Base-by-base conservation (phyloP, 805 yeast species). In the Candida silvatica region DNA sequence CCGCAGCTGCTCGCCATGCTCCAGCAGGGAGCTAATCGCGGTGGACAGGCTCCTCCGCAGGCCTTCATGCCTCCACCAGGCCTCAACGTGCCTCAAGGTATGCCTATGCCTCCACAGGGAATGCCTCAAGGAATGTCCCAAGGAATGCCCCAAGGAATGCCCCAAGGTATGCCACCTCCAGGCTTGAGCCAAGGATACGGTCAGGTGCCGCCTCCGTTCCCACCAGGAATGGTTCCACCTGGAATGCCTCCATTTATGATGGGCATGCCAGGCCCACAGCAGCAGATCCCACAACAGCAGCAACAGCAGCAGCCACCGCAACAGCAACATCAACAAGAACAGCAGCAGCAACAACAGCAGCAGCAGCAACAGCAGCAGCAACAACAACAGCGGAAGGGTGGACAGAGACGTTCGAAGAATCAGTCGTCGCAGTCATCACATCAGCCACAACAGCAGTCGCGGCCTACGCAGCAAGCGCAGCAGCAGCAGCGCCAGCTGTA, bases 301-400 rank as follows among this genome's bases (percentile, higher is more conserved):
- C 40, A 36, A 25, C 40, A 32, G 17, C 39, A 22, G 23, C 26
- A 18, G 15, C 33, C 17, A 6, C 36, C 31, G 15, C 37, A 24
- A 20, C 42, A 24, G 15, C 36, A 22, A 24, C 39, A 27, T 22
- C 31, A 26, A 20, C 46, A 32, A 26, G 44, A 43, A 20, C 45
- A 37, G 11, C 47, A 34, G 15, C 46, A 39, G 16, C 38, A 35
- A 14, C 52, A 40, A 18, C 53, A 46, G 26, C 48, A 35, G 16
- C 44, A 30, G 24, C 31, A 24, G n/a, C 41, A 34, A 14, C 53
- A 41, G 22, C 35, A 25, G 20, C 30, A 16, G 5, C 43, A 32
- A 28, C 34, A 17, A 22, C 36, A 20, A 20, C 40, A 37, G 14
- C 37, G 20, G 24, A 3, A 16, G n/a, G n/a, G n/a, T n/a, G n/a